Evolutionary conservation across 2,329 filamentous ascomycete genomes (phyloP).

Genomic region (Dactylellina sp.): DNA sequence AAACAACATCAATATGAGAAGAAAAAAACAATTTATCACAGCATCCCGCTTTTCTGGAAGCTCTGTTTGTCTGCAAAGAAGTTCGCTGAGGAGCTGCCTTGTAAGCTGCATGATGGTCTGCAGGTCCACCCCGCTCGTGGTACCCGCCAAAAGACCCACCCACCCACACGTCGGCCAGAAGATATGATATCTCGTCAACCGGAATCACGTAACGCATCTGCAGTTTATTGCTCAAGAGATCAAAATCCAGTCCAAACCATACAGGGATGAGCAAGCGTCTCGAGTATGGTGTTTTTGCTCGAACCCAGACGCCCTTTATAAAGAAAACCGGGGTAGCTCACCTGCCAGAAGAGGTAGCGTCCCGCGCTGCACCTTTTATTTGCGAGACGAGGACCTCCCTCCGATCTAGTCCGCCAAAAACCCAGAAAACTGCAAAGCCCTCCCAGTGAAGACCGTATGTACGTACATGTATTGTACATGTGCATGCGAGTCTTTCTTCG

Average conservation of each 20-base stretch:
- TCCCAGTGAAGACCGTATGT: conserved; percentile 1
- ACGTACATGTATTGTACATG: conserved; percentile 47
- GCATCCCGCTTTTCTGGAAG: conserved; percentile 56
- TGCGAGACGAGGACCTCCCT: conserved; percentile 49
- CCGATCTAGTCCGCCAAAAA: conserved; percentile 36
- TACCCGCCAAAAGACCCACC: conserved; percentile 17
- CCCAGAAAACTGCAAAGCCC: conserved; percentile 43
- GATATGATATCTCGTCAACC: conserved; percentile 40
- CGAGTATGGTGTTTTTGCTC: conserved; percentile 32
- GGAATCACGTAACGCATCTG: conserved; percentile 53
- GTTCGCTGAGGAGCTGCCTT: conserved; percentile 53
- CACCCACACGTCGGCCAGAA: conserved; percentile 11
- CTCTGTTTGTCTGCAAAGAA: conserved; percentile 36
- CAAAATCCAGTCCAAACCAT: conserved; percentile 29
- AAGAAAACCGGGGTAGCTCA: conserved; percentile 55
- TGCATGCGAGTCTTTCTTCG: conserved; percentile 27
- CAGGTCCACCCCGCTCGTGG: conserved; percentile 53
- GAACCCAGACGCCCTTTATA: conserved; percentile 48
- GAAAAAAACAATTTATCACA: conserved; percentile 19
- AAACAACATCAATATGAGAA: neutral
- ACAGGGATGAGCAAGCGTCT: conserved; percentile 52
- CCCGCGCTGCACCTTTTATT: conserved; percentile 47
- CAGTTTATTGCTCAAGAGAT: conserved; percentile 45
- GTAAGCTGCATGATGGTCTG: conserved; percentile 37
- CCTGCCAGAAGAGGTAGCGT: conserved; percentile 54